A percentile compares a stretch with the other conserved stretches of the same genome.
Evolutionary conservation across 495 filamentous ascomycete genomes (phyloP).

Genomic region (Podospora tetraspora): DNA sequence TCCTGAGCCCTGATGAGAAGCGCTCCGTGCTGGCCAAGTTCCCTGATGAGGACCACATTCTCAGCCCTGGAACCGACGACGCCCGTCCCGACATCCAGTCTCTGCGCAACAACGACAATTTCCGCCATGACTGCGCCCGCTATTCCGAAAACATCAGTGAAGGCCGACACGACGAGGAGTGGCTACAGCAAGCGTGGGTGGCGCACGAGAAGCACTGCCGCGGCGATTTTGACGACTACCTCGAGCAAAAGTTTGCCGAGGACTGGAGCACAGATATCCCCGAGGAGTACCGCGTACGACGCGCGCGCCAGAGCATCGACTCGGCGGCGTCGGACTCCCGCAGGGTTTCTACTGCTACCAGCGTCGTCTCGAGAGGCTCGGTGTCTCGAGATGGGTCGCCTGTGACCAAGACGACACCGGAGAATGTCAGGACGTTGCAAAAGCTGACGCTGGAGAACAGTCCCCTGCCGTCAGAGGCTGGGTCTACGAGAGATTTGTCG

Average conservation of each 20-base stretch:
- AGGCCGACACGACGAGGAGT: constrained; percentile 60
- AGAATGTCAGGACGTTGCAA: neutral
- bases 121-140: constrained; percentile 39
- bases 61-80: constrained; percentile 26
- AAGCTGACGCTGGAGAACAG: neutral
- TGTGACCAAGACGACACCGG: neutral
- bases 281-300: constrained; percentile 10
- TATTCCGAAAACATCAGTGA: constrained; percentile 50
- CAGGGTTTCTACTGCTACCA: neutral
- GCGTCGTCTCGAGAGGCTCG: neutral
- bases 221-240: constrained; percentile 67
- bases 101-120: constrained; percentile 41
- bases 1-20: constrained; percentile 52
- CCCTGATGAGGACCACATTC: constrained; percentile 43
- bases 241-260: constrained; percentile 58
- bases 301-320: neutral
- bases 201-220: constrained; percentile 57
- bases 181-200: constrained; percentile 58
- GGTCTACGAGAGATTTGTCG: neutral
- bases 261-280: constrained; percentile 64
- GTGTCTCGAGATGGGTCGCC: neutral
- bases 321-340: neutral
- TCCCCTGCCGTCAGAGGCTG: neutral
- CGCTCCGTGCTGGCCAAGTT: constrained; percentile 51
- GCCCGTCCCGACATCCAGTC: constrained; percentile 33